Evolutionary conservation across 1,284 basidiomycete genomes (phyloP).

Genomic region (Cryptococcus amylolentus): DNA sequence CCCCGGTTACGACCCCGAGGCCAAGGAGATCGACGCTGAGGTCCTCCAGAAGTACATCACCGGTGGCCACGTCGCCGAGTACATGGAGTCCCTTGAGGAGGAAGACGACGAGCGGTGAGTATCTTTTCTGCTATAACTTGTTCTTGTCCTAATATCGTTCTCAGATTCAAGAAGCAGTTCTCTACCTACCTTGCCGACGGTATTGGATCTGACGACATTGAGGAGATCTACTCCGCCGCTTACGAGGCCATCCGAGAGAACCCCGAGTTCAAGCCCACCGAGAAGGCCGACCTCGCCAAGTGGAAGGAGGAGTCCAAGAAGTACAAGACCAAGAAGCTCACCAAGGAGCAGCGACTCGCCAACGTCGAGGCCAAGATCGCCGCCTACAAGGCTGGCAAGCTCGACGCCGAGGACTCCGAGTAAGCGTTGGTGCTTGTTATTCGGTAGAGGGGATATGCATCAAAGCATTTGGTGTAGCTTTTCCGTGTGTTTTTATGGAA

Average conservation of each 20-base stretch:
- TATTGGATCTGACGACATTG: constrained; percentile 92
- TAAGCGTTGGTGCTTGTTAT: constrained; percentile 15
- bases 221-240: constrained; percentile 89
- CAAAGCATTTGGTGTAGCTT: not conserved
- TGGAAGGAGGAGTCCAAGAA: constrained; percentile 87
- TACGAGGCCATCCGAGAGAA: constrained; percentile 94
- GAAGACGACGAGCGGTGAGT: constrained; percentile 93
- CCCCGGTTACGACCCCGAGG: constrained; percentile 94
- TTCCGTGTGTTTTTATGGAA: too few species aligned
- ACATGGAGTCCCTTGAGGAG: constrained; percentile 99
- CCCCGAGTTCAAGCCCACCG: constrained; percentile 83
- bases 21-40: constrained; percentile 92
- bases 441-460: not conserved
- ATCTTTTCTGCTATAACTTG: not conserved
- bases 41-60: constrained; percentile 97
- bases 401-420: constrained; percentile 22
- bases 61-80: constrained; percentile 97
- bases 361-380: constrained; percentile 78
- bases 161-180: constrained; percentile 98
- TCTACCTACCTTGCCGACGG: constrained; percentile 91
- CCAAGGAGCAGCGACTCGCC: constrained; percentile 70
- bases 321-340: constrained; percentile 69
- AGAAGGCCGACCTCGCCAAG: constrained; percentile 72
- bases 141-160: not conserved
- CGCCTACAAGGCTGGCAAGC: constrained; percentile 66